These are phyloP conservation scores for Soucietia sequanensis DNA, from an alignment of 805 yeast species.

Conservation along the genomic window DNA sequence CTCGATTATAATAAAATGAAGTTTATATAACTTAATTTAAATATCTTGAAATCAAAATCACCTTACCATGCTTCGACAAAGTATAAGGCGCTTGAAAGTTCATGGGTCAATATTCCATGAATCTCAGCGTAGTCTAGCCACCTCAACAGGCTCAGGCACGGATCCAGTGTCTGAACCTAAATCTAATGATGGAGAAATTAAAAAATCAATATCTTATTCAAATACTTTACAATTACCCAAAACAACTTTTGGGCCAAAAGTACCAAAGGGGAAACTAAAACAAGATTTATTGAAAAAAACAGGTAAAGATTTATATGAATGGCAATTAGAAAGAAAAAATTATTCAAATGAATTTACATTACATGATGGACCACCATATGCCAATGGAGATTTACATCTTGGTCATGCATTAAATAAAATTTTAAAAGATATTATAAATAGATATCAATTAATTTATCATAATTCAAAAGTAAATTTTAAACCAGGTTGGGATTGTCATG, in stretches of 20 bases:
- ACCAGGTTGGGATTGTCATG: conserved; percentile 99
- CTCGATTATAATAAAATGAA: too few species aligned
- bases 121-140: too few species aligned
- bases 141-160: too few species aligned
- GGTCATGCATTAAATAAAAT: conserved; percentile 93
- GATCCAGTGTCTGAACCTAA: too few species aligned
- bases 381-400: conserved; percentile 89
- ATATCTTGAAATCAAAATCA: too few species aligned
- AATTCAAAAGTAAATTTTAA: conserved; percentile 66
- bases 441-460: conserved; percentile 59
- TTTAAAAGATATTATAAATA: conserved; percentile 77
- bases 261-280: conserved; percentile 51
- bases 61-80: background rate
- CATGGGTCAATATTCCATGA: too few species aligned
- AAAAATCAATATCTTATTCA: conserved; percentile 32
- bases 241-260: conserved; percentile 50
- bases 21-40: too few species aligned
- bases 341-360: conserved; percentile 51
- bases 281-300: conserved; percentile 45
- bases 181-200: too few species aligned
- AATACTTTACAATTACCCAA: conserved; percentile 62
- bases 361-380: conserved; percentile 99
- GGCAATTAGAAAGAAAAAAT: conserved; percentile 46
- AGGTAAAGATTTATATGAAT: conserved; percentile 59
- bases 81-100: too few species aligned